Conservation (phyloP, 73 alveolate species). For the Stentor roeselii region DNA sequence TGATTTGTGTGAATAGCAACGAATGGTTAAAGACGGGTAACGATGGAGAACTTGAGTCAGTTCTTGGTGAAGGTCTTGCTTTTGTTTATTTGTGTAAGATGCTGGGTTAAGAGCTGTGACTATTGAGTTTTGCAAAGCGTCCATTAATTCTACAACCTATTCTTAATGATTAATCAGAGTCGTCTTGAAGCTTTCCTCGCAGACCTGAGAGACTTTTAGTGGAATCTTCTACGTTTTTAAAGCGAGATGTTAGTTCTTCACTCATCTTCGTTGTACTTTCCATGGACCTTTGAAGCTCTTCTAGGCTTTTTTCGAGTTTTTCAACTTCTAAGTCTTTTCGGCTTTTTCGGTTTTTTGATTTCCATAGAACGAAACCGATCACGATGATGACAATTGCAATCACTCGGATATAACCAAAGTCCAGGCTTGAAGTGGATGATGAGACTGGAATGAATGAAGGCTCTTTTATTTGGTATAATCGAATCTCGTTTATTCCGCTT, state of each 20-base stretch:
- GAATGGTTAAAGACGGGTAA: not conserved
- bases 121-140: too few species aligned
- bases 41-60: not conserved
- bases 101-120: not conserved
- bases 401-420: not conserved
- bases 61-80: not conserved
- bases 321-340: not conserved
- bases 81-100: not conserved
- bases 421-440: not conserved
- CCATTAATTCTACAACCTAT: too few species aligned
- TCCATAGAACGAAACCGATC: not conserved
- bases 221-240: not conserved
- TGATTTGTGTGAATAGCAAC: not conserved
- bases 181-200: too few species aligned
- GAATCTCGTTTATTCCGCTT: not conserved
- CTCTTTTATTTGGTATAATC: not conserved
- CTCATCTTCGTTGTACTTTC: not conserved
- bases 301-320: not conserved
- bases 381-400: not conserved
- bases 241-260: not conserved
- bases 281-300: not conserved
- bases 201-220: not conserved
- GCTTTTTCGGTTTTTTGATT: not conserved
- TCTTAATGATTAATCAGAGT: too few species aligned
- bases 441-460: not conserved